phyloP scores from a whole-genome alignment of 116 monocot genomes.

The Iris pallida region DNA sequence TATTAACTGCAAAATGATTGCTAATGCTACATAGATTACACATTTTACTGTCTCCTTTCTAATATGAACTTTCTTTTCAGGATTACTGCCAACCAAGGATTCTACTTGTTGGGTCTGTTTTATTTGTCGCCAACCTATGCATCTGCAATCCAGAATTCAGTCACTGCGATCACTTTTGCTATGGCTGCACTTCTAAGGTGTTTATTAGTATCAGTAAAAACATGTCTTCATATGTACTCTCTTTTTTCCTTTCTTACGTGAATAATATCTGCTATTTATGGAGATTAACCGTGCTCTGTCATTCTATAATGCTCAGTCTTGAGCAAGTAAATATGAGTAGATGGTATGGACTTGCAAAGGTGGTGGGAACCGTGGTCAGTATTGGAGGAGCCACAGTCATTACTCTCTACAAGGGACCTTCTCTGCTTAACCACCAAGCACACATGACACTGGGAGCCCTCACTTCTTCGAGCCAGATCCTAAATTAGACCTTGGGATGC shows the following conservation, averaged over 20 bases:
- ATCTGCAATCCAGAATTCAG: conserved; percentile 81
- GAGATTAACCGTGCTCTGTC: too few species aligned
- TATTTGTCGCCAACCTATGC: conserved; percentile 80
- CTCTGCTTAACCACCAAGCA: conserved; percentile 28
- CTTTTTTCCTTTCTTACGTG: too few species aligned
- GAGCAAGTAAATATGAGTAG: conserved; percentile 48
- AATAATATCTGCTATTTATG: too few species aligned
- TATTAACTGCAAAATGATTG: too few species aligned
- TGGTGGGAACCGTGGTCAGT: conserved; percentile 64
- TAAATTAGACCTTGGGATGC: conserved; percentile 64
- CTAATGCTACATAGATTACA: too few species aligned
- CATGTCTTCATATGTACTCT: too few species aligned
- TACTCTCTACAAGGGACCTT: conserved; percentile 75
- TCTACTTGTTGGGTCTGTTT: conserved; percentile 66
- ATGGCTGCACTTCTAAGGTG: conserved; percentile 83
- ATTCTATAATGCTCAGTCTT: conserved; percentile 50
- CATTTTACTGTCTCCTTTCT: too few species aligned
- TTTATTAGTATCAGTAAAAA: too few species aligned
- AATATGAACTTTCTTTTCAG: conserved; percentile 26
- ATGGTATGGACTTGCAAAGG: conserved; percentile 65
- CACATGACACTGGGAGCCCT: conserved; percentile 16
- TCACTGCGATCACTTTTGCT: conserved; percentile 69
- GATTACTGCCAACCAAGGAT: conserved; percentile 85
- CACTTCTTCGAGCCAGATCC: conserved; percentile 31
- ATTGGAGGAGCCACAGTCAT: conserved; percentile 71